These are phyloP conservation scores for Neocucurbitaria cava DNA, from an alignment of 2,329 filamentous ascomycete species.

Conservation along the genomic window DNA sequence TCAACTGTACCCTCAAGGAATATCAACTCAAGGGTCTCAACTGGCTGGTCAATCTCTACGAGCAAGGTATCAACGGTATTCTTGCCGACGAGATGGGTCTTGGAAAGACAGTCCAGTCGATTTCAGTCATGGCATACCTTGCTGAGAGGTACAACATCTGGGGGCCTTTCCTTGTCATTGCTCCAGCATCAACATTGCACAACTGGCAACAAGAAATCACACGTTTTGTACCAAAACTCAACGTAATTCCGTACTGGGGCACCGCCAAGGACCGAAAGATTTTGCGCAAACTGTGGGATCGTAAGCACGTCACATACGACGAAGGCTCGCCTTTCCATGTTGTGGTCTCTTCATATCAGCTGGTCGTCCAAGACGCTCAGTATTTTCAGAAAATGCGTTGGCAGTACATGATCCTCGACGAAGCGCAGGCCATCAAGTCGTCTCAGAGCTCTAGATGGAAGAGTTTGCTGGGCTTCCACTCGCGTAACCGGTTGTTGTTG, in stretches of 20 bases:
- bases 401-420: constrained; percentile 99
- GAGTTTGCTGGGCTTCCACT: constrained; percentile 90
- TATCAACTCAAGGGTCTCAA: constrained; percentile 99
- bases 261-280: constrained; percentile 93
- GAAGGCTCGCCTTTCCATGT: constrained; percentile 95
- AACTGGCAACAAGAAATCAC: constrained; percentile 99
- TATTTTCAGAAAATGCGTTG: constrained; percentile 99
- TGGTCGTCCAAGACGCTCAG: constrained; percentile 92
- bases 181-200: constrained; percentile 93
- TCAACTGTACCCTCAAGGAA: constrained; percentile 94
- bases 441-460: constrained; percentile 98
- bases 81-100: constrained; percentile 99
- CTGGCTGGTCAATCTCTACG: constrained; percentile 98
- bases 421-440: constrained; percentile 98
- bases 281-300: constrained; percentile 97
- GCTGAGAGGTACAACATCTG: constrained; percentile 97
- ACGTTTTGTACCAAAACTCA: constrained; percentile 91
- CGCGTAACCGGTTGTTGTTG: constrained; percentile 88
- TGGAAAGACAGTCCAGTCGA: constrained; percentile 98
- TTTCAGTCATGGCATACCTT: constrained; percentile 98
- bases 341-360: constrained; percentile 93
- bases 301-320: constrained; percentile 94
- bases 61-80: constrained; percentile 99
- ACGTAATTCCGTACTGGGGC: constrained; percentile 97
- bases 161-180: constrained; percentile 97